phyloP scores from a whole-genome alignment of 2,329 filamentous ascomycete species.

The Paecilomyces dactylethromorphus region DNA sequence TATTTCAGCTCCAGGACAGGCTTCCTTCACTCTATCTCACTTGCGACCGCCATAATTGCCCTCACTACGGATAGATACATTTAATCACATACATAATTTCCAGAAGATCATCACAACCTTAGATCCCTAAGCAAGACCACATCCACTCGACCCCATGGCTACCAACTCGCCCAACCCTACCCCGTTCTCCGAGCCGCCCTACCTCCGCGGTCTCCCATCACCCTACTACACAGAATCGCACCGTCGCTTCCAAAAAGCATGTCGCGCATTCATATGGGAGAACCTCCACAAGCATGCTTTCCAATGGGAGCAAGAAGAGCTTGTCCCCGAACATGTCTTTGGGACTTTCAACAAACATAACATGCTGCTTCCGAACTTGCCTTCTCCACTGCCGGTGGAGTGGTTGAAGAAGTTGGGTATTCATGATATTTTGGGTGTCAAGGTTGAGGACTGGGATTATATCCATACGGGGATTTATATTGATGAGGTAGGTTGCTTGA shows the following conservation, averaged over 20 bases:
- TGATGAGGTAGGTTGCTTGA: slow-evolving; percentile 50
- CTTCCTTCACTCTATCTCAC: too few relatives aligned
- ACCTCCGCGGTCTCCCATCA: slow-evolving; percentile 62
- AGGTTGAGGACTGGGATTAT: slow-evolving; percentile 68
- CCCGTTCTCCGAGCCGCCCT: slow-evolving; percentile 69
- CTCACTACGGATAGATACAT: not conserved
- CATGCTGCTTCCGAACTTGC: slow-evolving; percentile 65
- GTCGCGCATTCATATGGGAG: slow-evolving; percentile 59
- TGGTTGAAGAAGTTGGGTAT: slow-evolving; percentile 63
- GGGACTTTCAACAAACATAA: slow-evolving; percentile 56
- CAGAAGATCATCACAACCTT: too few relatives aligned
- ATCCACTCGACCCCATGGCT: slow-evolving; percentile 5
- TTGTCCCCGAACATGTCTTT: slow-evolving; percentile 59
- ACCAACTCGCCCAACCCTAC: slow-evolving; percentile 31
- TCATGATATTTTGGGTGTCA: slow-evolving; percentile 58
- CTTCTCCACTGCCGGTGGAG: slow-evolving; percentile 60
- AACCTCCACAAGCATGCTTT: slow-evolving; percentile 56
- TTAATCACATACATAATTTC: not conserved
- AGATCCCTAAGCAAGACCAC: not conserved
- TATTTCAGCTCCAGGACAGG: too few relatives aligned
- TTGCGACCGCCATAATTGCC: not conserved
- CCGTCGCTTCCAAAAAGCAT: slow-evolving; percentile 59
- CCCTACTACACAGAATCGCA: slow-evolving; percentile 65
- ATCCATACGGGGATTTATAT: slow-evolving; percentile 63
- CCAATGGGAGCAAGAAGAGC: slow-evolving; percentile 64